phyloP scores from a whole-genome alignment of 148 eudicot species.

The Linanthus parryae region DNA sequence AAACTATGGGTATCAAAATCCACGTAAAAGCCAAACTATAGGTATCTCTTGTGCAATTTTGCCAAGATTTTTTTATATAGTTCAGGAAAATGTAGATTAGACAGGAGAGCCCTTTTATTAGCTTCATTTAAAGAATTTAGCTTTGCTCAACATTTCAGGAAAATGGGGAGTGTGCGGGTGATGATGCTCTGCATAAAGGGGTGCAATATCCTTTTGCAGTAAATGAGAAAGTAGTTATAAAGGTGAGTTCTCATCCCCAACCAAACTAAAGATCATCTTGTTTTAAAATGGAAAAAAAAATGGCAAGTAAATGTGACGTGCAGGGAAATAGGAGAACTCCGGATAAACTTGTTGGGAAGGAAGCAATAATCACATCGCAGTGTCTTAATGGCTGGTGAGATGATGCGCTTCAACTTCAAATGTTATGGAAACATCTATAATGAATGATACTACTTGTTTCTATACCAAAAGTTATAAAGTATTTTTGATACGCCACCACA shows the following conservation, averaged over 20 bases:
- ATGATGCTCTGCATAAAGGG: conserved; percentile 41
- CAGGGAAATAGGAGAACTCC: conserved; percentile 94
- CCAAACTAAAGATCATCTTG: too few relatives aligned
- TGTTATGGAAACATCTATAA: neutral
- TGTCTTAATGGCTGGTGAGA: conserved; percentile 97
- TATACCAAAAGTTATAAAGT: too few relatives aligned
- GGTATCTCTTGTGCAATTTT: neutral
- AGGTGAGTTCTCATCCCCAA: conserved; percentile 51
- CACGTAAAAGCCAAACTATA: neutral
- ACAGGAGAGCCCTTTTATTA: neutral
- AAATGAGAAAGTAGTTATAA: conserved; percentile 72
- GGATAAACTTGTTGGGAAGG: conserved; percentile 87
- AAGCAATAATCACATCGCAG: conserved; percentile 85
- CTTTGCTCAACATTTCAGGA: conserved; percentile 31
- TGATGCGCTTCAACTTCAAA: conserved; percentile 2
- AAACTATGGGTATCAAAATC: neutral
- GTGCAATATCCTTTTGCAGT: conserved; percentile 84
- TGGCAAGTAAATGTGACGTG: conserved; percentile 12
- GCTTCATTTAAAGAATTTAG: neutral
- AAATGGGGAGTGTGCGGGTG: conserved; percentile 50
- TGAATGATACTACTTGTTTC: too few relatives aligned
- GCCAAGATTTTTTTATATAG: neutral
- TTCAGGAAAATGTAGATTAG: neutral
- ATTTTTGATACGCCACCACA: too few relatives aligned
- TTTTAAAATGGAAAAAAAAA: conserved; percentile 2